Percentiles rank a stretch among this genome's conserved stretches.
Conservation (phyloP, 306 rosid species). For the Sophora flavescens region DNA sequence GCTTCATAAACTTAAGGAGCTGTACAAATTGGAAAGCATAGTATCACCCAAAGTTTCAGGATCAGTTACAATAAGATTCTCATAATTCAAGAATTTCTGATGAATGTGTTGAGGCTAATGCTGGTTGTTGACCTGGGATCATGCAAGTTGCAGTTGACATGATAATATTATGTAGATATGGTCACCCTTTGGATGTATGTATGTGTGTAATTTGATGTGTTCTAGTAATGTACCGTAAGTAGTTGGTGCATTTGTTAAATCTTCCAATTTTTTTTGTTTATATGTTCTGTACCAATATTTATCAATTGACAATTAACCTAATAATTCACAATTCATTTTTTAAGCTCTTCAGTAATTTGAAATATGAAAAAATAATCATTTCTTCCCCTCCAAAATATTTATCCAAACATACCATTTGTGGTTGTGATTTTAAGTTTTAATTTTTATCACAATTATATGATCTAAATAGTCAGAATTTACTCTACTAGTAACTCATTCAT, state of each 20-base stretch:
- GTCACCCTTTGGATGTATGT: background rate
- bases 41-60: background rate
- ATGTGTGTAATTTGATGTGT: background rate
- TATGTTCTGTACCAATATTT: background rate
- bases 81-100: background rate
- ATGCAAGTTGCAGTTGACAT: background rate
- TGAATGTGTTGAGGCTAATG: background rate
- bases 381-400: no score
- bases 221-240: background rate
- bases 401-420: no score
- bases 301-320: background rate
- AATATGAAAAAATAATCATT: no score
- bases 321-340: no score
- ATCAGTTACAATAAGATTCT: background rate
- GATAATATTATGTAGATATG: background rate
- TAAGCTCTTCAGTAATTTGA: no score
- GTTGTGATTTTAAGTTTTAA: no score
- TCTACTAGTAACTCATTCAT: no score
- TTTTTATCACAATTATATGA: no score
- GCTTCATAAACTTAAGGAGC: slow-evolving; percentile 2
- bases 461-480: no score
- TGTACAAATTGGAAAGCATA: slow-evolving; percentile 18
- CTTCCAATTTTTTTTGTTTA: background rate
- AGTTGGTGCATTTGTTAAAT: background rate
- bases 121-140: background rate